Evolutionary conservation across 805 yeast genomes (phyloP).

Genomic region (Sungouiozyma intestinalis): DNA sequence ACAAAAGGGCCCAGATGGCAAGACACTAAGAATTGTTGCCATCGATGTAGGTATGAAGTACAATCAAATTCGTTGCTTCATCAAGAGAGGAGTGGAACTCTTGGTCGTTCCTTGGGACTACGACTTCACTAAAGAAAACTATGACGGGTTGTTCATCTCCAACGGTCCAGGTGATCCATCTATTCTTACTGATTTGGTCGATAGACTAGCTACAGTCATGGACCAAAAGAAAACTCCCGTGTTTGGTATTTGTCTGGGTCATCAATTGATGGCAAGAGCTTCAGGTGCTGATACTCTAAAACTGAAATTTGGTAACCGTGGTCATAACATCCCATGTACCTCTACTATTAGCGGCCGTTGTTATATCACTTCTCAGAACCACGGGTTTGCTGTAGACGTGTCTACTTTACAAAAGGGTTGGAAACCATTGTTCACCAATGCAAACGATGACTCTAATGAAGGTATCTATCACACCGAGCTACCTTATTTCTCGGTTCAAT

Average conservation of each 20-base stretch:
- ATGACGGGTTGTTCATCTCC: slow-evolving; percentile 91
- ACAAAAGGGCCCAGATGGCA: slow-evolving; percentile 60
- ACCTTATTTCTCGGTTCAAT: slow-evolving; percentile 95
- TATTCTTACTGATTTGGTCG: slow-evolving; percentile 60
- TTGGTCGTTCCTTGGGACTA: slow-evolving; percentile 94
- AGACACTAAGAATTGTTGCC: slow-evolving; percentile 72
- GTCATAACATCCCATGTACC: slow-evolving; percentile 95
- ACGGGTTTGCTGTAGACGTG: slow-evolving; percentile 94
- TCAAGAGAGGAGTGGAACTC: slow-evolving; percentile 90
- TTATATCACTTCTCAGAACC: slow-evolving; percentile 97
- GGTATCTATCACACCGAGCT: slow-evolving; percentile 86
- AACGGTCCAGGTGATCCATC: slow-evolving; percentile 99
- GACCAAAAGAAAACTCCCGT: slow-evolving; percentile 70
- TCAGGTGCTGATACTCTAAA: slow-evolving; percentile 88
- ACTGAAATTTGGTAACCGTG: slow-evolving; percentile 97
- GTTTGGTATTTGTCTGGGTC: slow-evolving; percentile 98
- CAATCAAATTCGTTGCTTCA: slow-evolving; percentile 95
- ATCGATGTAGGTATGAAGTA: slow-evolving; percentile 97
- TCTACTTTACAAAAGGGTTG: slow-evolving; percentile 65
- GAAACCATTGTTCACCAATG: slow-evolving; percentile 90
- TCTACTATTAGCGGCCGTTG: slow-evolving; percentile 86
- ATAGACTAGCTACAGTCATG: slow-evolving; percentile 46
- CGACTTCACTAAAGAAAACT: slow-evolving; percentile 68
- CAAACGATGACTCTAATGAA: slow-evolving; percentile 96
- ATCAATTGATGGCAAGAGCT: slow-evolving; percentile 91